Evolutionary conservation across 768 basidiomycete species (phyloP), one percentile per base, ranked within the genome.

Genomic region (Rhodotorula kratochvilovae): DNA sequence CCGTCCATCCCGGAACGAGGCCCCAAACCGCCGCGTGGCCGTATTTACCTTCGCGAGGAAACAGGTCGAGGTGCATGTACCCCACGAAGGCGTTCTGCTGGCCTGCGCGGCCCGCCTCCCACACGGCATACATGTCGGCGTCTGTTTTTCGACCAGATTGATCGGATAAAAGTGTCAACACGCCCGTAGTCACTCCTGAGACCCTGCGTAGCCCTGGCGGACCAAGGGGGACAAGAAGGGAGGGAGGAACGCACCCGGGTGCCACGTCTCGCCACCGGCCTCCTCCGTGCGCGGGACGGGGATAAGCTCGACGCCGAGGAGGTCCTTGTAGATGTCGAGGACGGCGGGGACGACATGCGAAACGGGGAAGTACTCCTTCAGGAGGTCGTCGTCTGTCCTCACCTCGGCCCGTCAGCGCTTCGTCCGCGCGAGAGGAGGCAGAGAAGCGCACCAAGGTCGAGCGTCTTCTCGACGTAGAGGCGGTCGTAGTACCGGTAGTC

Each of bases 361-460:
- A 5, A 92, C 92, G 0, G 91, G 90, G 85, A 94, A 92, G 80
- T 92, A 91, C 79, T 92, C 42, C 80, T 92, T 92, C 73, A 70
- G 43, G 23, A 93, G 87, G 58, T 59, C 35, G n/a, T 59, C 21
- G 88, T 82, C 72, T 85, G 13, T 39, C 39, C 39, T 39, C 39
- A 39, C 39, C 39, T 39, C n/a, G 89, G 71, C 92, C 90, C 11
- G 68, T 5, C 36, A 35, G 16, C 48, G 21, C 12, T 19, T 50
- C 48, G 27, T 17, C 17, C 13, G 13, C 19, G 33, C 11, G 27
- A 27, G 42, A n/a, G 48, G 25, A 23, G 57, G 35, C 11, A 45
- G 45, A 12, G 45, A 8, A 11, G 53, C 42, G 43, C 57, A 62
- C 61, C 36, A 33, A 64, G 59, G 17, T 46, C 45, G 55, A 57